phyloP scores from a whole-genome alignment of 2,329 filamentous ascomycete genomes.

The Verticillium longisporum region DNA sequence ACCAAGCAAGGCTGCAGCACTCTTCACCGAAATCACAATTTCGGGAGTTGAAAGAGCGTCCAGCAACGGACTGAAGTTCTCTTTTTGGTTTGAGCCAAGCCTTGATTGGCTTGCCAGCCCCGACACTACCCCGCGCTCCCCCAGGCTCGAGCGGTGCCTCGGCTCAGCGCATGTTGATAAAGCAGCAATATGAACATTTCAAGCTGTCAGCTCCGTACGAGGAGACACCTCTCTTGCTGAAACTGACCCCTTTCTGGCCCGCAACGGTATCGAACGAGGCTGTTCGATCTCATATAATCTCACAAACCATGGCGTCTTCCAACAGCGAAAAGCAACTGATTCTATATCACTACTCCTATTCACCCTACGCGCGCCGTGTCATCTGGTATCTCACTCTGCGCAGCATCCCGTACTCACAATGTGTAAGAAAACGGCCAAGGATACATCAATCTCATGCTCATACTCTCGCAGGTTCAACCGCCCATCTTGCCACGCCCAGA shows the following conservation, averaged over 20 bases:
- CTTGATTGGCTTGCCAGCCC: not conserved
- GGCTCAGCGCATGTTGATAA: not conserved
- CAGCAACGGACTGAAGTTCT: not conserved
- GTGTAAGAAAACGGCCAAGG: slow-evolving; percentile 38
- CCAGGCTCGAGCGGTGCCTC: not conserved
- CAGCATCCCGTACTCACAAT: slow-evolving; percentile 60
- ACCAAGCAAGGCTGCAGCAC: not conserved
- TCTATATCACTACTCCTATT: slow-evolving; percentile 60
- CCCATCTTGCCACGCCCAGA: slow-evolving; percentile 60
- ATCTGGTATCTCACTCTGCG: slow-evolving; percentile 63
- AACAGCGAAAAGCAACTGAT: slow-evolving; percentile 30
- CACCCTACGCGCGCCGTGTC: slow-evolving; percentile 57
- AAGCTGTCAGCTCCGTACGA: not conserved
- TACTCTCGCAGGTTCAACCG: slow-evolving; percentile 53
- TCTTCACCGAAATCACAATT: not conserved
- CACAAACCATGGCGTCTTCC: not conserved
- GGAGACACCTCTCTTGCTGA: no score
- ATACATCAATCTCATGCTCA: not conserved
- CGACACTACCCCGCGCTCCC: not conserved
- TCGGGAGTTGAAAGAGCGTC: not conserved
- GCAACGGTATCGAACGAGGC: not conserved
- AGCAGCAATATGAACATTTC: not conserved
- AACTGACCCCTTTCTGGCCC: not conserved
- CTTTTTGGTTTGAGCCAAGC: not conserved
- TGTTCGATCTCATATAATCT: not conserved